Base-by-base conservation (phyloP, 768 basidiomycete species). In the Collybia nuda region DNA sequence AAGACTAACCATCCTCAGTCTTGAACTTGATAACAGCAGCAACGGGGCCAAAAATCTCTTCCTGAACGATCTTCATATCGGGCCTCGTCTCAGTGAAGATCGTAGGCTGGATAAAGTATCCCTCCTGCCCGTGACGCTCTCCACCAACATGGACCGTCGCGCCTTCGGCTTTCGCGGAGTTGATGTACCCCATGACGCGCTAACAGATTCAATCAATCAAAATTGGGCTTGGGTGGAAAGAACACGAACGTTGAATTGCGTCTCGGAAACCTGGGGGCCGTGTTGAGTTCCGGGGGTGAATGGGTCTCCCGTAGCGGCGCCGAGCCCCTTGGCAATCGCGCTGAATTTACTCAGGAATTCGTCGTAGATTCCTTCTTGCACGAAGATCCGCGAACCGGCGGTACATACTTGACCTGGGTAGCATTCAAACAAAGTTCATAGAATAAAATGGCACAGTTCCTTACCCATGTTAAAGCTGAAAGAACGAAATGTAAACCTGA, bases 41-140 rank as follows among this genome's bases (percentile, higher is more conserved):
- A 40, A 90, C 86, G 9, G 89, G 87, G 1, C 88, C 86, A 54
- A 89, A 88, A 52, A 88, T 88, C 64, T 89, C 80, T 56, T 85
- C 82, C 48, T 64, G 64, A 19, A 86, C 82, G 52, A 89, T 86
- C 62, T 75, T 80, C 85, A 88, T 87, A 37, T 82, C 76, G 9
- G 78, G 74, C 24, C 64, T 75, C 11, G 77, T 76, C 57, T 87
- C 73, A 26, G 82, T 78, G 67, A 89, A 84, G 57, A 89, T 75
- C 6, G 88, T 90, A 2, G 82, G 88, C 52, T 63, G 52, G 61
- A 90, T 80, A 67, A 82, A 89, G 74, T 72, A 88, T 2, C 72
- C 90, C 52, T 63, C 57, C 1, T 50, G 48, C n/a, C 66, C 66
- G 22, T 81, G 70, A 26, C 78, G 78, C 24, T 74, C 71, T 8